These are phyloP conservation scores for Dothideomycetes sp. DNA, from an alignment of 2,329 filamentous ascomycete genomes.

Conservation along the genomic window DNA sequence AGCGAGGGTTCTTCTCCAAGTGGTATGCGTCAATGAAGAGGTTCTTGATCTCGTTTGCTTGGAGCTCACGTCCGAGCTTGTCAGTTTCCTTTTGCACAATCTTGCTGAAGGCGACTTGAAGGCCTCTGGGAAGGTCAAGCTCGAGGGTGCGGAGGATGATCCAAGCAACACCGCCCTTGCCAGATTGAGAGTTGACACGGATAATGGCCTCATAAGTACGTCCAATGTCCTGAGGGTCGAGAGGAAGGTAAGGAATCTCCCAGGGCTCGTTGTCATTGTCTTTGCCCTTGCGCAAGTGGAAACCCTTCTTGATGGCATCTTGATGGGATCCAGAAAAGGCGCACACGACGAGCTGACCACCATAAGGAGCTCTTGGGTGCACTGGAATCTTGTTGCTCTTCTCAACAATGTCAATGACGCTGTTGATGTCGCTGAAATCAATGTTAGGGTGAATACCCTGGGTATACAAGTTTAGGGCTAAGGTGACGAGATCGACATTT, in stretches of 20 bases:
- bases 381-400: constrained; percentile 90
- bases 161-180: constrained; percentile 91
- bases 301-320: constrained; percentile 88
- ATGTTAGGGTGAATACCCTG: constrained; percentile 77
- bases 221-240: constrained; percentile 88
- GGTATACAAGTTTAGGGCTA: constrained; percentile 88
- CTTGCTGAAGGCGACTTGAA: constrained; percentile 84
- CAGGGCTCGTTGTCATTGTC: constrained; percentile 57
- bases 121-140: constrained; percentile 82
- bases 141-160: constrained; percentile 82
- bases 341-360: constrained; percentile 80
- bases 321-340: constrained; percentile 90
- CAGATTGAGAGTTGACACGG: constrained; percentile 91
- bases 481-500: constrained; percentile 87
- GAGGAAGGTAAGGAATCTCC: constrained; percentile 82
- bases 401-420: constrained; percentile 81
- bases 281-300: constrained; percentile 56
- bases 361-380: constrained; percentile 81
- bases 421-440: constrained; percentile 82
- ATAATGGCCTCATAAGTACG: constrained; percentile 97
- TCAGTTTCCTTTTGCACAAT: constrained; percentile 79
- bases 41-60: constrained; percentile 69
- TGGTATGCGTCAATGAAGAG: constrained; percentile 88
- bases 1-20: constrained; percentile 70
- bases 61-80: constrained; percentile 68